Evolutionary conservation across 805 yeast species (phyloP), one percentile per base, ranked within the genome.

Genomic region (Candida methanosorbosa): DNA sequence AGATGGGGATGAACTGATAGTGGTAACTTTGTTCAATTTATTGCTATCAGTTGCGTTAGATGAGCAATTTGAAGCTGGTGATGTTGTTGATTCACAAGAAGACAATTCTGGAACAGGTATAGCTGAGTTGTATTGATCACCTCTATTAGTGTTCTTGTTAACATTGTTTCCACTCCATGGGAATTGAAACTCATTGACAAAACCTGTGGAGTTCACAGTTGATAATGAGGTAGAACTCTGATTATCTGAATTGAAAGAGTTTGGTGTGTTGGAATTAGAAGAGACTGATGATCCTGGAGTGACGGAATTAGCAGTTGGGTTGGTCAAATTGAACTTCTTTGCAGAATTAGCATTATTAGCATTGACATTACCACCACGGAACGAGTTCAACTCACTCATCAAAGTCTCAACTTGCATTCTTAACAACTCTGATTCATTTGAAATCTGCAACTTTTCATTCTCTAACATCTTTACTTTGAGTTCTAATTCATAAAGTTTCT

Each of bases 401-500:
- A 90, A 67, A 38, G 80, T 68, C 37, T 75, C 75, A 19, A 90
- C 85, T 57, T 87, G 95, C 28, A 79, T 66, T 52, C 82, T 69
- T 42, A 90, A 61, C 37, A 83, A 72, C 46, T 81, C 82, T 27
- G 80, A 68, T 52, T 88, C 95, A 19, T 82, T 70, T 18, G 69
- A 66, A 34, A 81, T 81, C 42, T 75, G 74, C 37, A 75, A 61
- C 38, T 80, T 79, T 44, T 79, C 82, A 42, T 71, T 70, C 56
- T 92, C 96, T 44, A 90, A 68, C 44, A 63, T 56, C 33, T 68
- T 59, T 12, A 90, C 94, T 46, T 83, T 78, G 31, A 76, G 78
- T 54, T 88, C 96, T 41, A 90, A 66, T 43, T 86, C 95, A 51
- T 76, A 74, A 78, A 92, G 72, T 51, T 83, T 85, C 33, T 69